phyloP scores from a whole-genome alignment of 495 filamentous ascomycete species.

The Xylaria nigripes region DNA sequence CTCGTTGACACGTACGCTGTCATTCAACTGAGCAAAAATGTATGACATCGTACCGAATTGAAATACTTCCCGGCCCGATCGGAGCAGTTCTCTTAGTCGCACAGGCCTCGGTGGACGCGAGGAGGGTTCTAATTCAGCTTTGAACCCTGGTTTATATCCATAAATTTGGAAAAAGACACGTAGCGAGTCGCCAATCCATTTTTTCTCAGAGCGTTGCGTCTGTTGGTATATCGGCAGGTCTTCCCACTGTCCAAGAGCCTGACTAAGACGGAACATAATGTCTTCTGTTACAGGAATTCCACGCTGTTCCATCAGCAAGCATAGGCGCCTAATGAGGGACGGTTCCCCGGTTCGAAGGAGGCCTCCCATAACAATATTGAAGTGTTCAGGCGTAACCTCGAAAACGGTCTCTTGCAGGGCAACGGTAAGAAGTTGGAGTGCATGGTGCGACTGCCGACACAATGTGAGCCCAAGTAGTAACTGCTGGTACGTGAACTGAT shows the following conservation, averaged over 20 bases:
- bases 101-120: conserved; percentile 8
- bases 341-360: conserved; percentile 32
- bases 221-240: conserved; percentile 15
- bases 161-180: conserved; percentile 24
- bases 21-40: conserved; percentile 50
- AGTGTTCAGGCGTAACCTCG: conserved; percentile 59
- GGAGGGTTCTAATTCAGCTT: background rate
- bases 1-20: conserved; percentile 45
- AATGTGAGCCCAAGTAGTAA: conserved; percentile 62
- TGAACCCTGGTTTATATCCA: conserved; percentile 10
- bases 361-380: conserved; percentile 59
- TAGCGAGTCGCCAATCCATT: conserved; percentile 25
- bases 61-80: conserved; percentile 40
- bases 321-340: conserved; percentile 22
- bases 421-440: conserved; percentile 53
- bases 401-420: conserved; percentile 52
- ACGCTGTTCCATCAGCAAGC: conserved; percentile 27
- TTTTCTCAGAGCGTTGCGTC: conserved; percentile 8
- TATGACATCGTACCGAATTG: conserved; percentile 49
- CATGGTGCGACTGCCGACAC: conserved; percentile 53
- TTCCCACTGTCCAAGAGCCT: conserved; percentile 28
- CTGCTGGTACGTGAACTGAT: conserved; percentile 64
- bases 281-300: conserved; percentile 24
- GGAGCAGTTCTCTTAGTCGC: conserved; percentile 30
- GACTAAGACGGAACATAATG: conserved; percentile 27